phyloP scores from a whole-genome alignment of 805 yeast species.

The Schwanniomyces yamadae region DNA sequence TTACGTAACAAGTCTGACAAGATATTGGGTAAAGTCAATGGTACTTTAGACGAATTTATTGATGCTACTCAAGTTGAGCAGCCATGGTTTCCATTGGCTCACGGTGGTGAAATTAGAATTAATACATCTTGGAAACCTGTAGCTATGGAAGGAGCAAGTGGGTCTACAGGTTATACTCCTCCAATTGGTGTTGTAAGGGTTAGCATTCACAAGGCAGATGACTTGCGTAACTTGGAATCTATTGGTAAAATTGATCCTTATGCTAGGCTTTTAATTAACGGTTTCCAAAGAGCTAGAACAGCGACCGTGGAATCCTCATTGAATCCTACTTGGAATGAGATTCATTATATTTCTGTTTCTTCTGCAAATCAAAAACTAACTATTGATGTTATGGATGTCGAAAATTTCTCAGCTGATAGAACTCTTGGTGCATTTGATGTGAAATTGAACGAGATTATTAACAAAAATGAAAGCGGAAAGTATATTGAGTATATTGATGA shows the following conservation, averaged over 20 bases:
- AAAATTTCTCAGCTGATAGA: conserved; percentile 75
- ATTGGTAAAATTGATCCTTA: conserved; percentile 94
- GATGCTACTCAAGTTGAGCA: conserved; percentile 77
- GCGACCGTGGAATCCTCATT: conserved; percentile 61
- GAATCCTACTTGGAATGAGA: conserved; percentile 83
- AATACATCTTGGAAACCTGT: conserved; percentile 86
- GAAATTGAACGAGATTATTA: conserved; percentile 63
- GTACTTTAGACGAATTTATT: conserved; percentile 62
- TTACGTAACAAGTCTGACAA: conserved; percentile 62
- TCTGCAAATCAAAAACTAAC: conserved; percentile 80
- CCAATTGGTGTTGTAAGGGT: conserved; percentile 92
- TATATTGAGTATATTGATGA: conserved; percentile 58
- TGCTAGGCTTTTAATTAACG: conserved; percentile 74
- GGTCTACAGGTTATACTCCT: conserved; percentile 80
- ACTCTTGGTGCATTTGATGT: conserved; percentile 82
- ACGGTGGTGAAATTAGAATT: conserved; percentile 74
- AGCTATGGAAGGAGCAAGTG: conserved; percentile 60
- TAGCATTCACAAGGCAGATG: conserved; percentile 64
- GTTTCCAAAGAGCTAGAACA: conserved; percentile 75
- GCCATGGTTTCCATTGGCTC: conserved; percentile 70
- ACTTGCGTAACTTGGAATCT: conserved; percentile 79
- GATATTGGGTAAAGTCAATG: conserved; percentile 56
- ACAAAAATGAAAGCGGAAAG: conserved; percentile 61
- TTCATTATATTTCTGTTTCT: conserved; percentile 77
- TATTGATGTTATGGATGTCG: conserved; percentile 90